Conservation (phyloP, 768 basidiomycete genomes). For the Termitomyces sp. region DNA sequence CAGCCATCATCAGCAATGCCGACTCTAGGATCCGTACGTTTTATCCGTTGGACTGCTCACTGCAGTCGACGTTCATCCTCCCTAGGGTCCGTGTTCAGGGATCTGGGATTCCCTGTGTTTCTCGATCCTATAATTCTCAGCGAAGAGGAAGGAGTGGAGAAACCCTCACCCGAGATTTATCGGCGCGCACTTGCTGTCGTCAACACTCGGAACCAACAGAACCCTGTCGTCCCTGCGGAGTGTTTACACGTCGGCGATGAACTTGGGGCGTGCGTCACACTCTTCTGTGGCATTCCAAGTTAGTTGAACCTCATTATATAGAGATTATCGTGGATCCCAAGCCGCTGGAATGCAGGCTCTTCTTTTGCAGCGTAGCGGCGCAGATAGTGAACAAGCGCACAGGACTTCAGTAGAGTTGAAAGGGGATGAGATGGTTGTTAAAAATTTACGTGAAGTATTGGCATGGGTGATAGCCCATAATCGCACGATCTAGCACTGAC, state of each 20-base stretch:
- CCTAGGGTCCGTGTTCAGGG: conserved; percentile 46
- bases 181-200: conserved; percentile 32
- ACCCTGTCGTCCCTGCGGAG: conserved; percentile 29
- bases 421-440: conserved; percentile 2
- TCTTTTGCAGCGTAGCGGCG: conserved; percentile 9
- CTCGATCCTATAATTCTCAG: conserved; percentile 60
- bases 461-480: conserved; percentile 13
- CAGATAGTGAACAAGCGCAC: conserved; percentile 12
- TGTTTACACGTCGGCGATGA: conserved; percentile 77
- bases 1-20: conserved; percentile 66
- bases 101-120: conserved; percentile 46
- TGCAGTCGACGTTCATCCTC: neutral
- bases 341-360: conserved; percentile 17
- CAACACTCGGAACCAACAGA: conserved; percentile 11
- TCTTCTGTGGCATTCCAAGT: neutral
- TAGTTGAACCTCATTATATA: neutral
- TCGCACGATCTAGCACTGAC: neutral
- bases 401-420: neutral
- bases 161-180: conserved; percentile 61
- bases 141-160: conserved; percentile 64
- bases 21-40: conserved; percentile 65
- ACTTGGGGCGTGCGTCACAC: conserved; percentile 43
- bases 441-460: conserved; percentile 10
- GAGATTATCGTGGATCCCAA: conserved; percentile 16
- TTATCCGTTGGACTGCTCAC: neutral